Evolutionary conservation across 163 green algal genomes (phyloP).

Genomic region (Scenedesmus sp.): DNA sequence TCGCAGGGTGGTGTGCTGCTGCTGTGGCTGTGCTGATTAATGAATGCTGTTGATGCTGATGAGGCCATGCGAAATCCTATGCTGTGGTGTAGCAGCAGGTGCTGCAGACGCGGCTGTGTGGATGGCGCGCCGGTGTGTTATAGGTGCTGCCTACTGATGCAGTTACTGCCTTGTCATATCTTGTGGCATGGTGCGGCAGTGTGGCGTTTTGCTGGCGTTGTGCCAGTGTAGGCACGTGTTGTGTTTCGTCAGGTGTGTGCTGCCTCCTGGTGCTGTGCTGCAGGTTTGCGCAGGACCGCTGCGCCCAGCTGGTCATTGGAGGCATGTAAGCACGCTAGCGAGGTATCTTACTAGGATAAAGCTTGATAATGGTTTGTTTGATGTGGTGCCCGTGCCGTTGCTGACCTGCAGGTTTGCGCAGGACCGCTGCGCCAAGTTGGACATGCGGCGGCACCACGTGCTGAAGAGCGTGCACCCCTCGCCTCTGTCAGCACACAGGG

Average conservation of each 20-base stretch:
- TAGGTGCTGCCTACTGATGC: too few species aligned
- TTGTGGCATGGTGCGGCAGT: too few species aligned
- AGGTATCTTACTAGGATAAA: background rate
- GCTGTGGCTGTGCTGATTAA: too few species aligned
- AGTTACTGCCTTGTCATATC: too few species aligned
- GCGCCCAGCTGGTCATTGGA: conserved; percentile 40
- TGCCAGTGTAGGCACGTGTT: too few species aligned
- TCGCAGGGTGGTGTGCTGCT: too few species aligned
- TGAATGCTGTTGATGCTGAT: too few species aligned
- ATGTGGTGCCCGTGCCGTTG: too few species aligned
- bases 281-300: conserved; percentile 76
- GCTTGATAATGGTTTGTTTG: background rate
- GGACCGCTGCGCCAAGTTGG: conserved; percentile 58
- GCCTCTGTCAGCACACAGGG: conserved; percentile 77
- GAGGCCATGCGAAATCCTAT: too few species aligned
- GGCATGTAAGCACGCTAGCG: background rate
- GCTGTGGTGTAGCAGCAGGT: too few species aligned
- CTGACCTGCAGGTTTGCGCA: conserved; percentile 75
- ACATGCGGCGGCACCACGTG: conserved; percentile 76
- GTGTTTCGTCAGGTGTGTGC: background rate
- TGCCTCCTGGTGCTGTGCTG: conserved; percentile 36
- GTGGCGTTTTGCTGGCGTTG: background rate
- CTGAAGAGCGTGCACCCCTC: conserved; percentile 83
- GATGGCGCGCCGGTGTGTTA: too few species aligned
- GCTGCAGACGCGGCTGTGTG: too few species aligned